phyloP scores from a whole-genome alignment of 306 rosid species.

The Herpetospermum pedunculosum region DNA sequence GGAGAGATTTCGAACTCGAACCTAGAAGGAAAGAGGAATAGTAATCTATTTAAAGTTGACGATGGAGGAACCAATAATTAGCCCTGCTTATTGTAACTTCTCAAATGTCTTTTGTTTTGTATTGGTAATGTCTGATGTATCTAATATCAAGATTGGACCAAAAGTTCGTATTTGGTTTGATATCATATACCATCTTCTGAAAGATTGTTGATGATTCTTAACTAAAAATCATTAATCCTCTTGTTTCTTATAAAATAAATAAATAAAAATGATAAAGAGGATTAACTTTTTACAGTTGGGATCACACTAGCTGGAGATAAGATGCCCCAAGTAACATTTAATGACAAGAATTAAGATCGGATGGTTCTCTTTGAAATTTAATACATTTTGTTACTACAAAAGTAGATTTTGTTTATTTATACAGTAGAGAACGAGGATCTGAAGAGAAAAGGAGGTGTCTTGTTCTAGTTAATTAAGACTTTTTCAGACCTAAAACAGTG shows the following conservation, averaged over 20 bases:
- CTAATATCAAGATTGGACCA: neutral
- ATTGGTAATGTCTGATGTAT: neutral
- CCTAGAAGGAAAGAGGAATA: too few species aligned
- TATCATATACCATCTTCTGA: neutral
- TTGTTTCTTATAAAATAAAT: neutral
- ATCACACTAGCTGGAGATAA: neutral
- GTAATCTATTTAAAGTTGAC: neutral
- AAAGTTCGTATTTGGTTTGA: neutral
- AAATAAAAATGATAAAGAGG: neutral
- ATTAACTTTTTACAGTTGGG: neutral
- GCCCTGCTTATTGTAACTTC: neutral
- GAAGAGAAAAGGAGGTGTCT: neutral
- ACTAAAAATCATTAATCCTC: neutral
- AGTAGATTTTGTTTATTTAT: neutral
- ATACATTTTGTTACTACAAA: neutral
- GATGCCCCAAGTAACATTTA: neutral
- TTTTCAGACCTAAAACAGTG: constrained; percentile 40
- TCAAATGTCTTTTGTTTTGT: neutral
- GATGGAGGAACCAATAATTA: neutral
- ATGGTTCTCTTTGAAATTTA: neutral
- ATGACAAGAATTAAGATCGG: neutral
- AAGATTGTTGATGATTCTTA: neutral
- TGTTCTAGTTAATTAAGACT: constrained; percentile 5
- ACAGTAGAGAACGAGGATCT: neutral
- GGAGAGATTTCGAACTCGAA: neutral